These are phyloP conservation scores for Inosperma sp. DNA, from an alignment of 768 basidiomycete genomes.

Conservation along the genomic window DNA sequence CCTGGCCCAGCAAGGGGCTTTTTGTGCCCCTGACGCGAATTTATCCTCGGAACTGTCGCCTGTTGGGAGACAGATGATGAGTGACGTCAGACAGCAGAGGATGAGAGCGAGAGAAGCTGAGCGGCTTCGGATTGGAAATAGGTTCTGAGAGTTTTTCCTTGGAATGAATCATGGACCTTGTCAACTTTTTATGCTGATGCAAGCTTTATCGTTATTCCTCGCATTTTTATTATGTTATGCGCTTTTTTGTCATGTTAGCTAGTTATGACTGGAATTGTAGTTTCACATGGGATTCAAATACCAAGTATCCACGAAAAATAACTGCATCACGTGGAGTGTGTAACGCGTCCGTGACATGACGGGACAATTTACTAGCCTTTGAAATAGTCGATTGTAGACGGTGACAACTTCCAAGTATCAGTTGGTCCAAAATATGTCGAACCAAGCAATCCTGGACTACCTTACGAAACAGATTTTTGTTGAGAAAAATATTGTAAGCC, in stretches of 20 bases:
- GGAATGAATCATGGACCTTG: not conserved
- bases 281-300: no score
- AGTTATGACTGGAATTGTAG: no score
- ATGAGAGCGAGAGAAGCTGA: constrained; percentile 36
- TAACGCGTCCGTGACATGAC: constrained; percentile 5
- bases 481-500: constrained; percentile 43
- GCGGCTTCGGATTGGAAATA: constrained; percentile 22
- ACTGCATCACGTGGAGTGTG: not conserved
- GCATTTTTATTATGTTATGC: not conserved
- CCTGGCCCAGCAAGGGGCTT: constrained; percentile 37
- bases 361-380: not conserved
- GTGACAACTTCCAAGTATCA: not conserved
- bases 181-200: not conserved
- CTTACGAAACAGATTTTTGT: constrained; percentile 49
- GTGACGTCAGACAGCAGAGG: constrained; percentile 49
- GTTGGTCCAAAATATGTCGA: no score
- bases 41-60: constrained; percentile 74
- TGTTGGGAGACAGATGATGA: constrained; percentile 63
- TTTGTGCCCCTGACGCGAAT: constrained; percentile 54
- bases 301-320: no score
- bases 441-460: constrained; percentile 41
- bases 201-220: not conserved
- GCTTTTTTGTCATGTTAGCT: no score
- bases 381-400: not conserved
- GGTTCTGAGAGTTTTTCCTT: constrained; percentile 1